Percentiles rank a stretch among this genome's conserved stretches.
phyloP scores from a whole-genome alignment of 164 flowering plant species.

The Vitis rotundifolia region DNA sequence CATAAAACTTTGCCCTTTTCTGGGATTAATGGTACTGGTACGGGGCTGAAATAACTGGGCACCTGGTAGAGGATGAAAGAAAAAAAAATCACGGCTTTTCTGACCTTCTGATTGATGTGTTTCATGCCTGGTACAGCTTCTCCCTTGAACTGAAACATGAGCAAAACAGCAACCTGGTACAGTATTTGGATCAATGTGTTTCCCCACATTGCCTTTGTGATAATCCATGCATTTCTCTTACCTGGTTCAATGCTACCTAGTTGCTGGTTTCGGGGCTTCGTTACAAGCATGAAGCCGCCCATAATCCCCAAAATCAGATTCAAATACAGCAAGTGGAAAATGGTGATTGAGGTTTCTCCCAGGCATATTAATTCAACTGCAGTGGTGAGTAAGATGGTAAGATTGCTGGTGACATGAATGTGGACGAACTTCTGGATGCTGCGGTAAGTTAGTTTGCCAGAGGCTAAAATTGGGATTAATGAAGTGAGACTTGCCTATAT shows the following conservation, averaged over 20 bases:
- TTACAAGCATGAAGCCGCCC: constrained; percentile 22
- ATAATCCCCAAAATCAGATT: constrained; percentile 18
- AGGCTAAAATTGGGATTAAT: background rate
- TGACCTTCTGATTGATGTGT: background rate
- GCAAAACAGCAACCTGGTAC: constrained; percentile 10
- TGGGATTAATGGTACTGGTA: background rate
- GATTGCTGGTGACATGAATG: constrained; percentile 19
- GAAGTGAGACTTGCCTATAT: background rate
- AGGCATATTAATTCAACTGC: constrained; percentile 1
- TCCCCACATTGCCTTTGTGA: constrained; percentile 18
- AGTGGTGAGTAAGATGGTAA: constrained; percentile 17
- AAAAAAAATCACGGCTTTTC: constrained; percentile 17
- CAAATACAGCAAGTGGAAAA: constrained; percentile 21
- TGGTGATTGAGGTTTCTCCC: constrained; percentile 22
- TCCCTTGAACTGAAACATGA: constrained; percentile 9
- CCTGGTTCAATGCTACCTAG: background rate
- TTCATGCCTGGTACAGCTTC: background rate
- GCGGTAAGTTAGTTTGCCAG: constrained; percentile 16
- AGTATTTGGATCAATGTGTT: constrained; percentile 15
- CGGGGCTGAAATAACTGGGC: constrained; percentile 15
- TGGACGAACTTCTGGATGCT: constrained; percentile 27
- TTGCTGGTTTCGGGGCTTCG: constrained; percentile 1
- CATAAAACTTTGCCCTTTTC: constrained; percentile 6
- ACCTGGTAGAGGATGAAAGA: constrained; percentile 21
- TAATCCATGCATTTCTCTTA: background rate